Conservation (phyloP, 2,329 filamentous ascomycete species). For the Botrytis sinoallii region DNA sequence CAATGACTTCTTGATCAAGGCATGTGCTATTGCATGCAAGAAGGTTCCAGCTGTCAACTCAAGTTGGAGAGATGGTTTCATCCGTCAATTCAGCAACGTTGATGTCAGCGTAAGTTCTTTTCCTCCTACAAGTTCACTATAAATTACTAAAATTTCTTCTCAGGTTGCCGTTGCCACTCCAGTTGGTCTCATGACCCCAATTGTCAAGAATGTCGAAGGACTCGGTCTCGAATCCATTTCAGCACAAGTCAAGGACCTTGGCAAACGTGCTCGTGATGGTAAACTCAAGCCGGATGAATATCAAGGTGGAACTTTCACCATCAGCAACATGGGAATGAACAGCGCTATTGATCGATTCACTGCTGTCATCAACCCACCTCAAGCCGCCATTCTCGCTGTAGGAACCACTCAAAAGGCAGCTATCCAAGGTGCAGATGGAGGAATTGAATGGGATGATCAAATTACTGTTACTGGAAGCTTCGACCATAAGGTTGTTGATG, state of each 20-base stretch:
- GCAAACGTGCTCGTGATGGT: slow-evolving; percentile 91
- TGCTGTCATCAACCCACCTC: slow-evolving; percentile 97
- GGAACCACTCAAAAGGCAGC: slow-evolving; percentile 96
- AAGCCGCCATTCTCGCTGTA: slow-evolving; percentile 91
- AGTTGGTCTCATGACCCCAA: slow-evolving; percentile 91
- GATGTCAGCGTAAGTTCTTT: slow-evolving; percentile 82
- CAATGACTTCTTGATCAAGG: slow-evolving; percentile 99
- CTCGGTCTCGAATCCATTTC: slow-evolving; percentile 90
- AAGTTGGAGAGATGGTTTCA: slow-evolving; percentile 84
- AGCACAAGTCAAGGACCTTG: slow-evolving; percentile 86
- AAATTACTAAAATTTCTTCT: slow-evolving; percentile 7
- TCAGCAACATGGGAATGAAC: slow-evolving; percentile 99
- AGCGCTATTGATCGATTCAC: slow-evolving; percentile 93
- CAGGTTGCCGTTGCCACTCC: slow-evolving; percentile 65
- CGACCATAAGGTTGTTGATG: slow-evolving; percentile 98
- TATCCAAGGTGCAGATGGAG: slow-evolving; percentile 78
- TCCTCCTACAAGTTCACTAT: not conserved
- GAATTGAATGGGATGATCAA: slow-evolving; percentile 95
- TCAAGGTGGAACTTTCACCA: slow-evolving; percentile 98
- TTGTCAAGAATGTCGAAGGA: slow-evolving; percentile 83
- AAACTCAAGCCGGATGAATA: slow-evolving; percentile 99
- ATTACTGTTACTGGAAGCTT: slow-evolving; percentile 94
- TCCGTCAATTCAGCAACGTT: slow-evolving; percentile 89
- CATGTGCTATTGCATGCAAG: slow-evolving; percentile 79
- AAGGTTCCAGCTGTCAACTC: slow-evolving; percentile 97